Percentiles rank a stretch among this genome's conserved stretches.
Conservation (phyloP, 2,329 filamentous ascomycete species). For the Neopestalotiopsis sp. region DNA sequence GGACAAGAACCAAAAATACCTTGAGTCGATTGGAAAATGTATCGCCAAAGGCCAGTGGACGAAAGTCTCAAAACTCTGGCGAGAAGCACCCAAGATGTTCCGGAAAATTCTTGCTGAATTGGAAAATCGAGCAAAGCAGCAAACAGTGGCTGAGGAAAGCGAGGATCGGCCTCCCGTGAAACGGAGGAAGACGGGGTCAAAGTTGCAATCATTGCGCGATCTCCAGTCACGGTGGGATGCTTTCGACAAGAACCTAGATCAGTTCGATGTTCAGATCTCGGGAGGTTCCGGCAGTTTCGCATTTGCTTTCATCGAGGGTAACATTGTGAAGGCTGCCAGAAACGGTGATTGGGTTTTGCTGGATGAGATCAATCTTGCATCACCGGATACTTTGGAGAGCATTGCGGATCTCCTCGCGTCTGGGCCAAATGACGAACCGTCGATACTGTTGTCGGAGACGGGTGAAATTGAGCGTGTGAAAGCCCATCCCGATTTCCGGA, state of each 20-base stretch:
- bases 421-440: conserved; percentile 74
- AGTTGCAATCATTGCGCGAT: conserved; percentile 66
- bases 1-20: conserved; percentile 85
- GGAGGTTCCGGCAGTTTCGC: conserved; percentile 79
- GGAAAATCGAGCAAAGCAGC: conserved; percentile 45
- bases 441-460: conserved; percentile 88
- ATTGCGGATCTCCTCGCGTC: conserved; percentile 86
- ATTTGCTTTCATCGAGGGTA: conserved; percentile 95
- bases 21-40: conserved; percentile 80
- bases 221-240: conserved; percentile 76
- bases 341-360: conserved; percentile 97
- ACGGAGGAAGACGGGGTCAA: conserved; percentile 68
- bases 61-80: conserved; percentile 85
- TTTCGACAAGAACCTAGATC: conserved; percentile 76
- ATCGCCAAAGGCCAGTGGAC: conserved; percentile 86
- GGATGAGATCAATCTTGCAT: conserved; percentile 96
- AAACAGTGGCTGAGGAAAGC: conserved; percentile 41
- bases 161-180: conserved; percentile 70
- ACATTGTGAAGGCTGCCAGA: conserved; percentile 91
- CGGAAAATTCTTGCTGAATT: conserved; percentile 69
- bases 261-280: conserved; percentile 81
- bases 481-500: conserved; percentile 90
- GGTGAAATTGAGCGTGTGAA: conserved; percentile 89
- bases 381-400: conserved; percentile 91
- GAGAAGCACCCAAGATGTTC: conserved; percentile 88